Conservation (phyloP, 2,329 filamentous ascomycete species). For the Zymoseptoria pseudotritici region DNA sequence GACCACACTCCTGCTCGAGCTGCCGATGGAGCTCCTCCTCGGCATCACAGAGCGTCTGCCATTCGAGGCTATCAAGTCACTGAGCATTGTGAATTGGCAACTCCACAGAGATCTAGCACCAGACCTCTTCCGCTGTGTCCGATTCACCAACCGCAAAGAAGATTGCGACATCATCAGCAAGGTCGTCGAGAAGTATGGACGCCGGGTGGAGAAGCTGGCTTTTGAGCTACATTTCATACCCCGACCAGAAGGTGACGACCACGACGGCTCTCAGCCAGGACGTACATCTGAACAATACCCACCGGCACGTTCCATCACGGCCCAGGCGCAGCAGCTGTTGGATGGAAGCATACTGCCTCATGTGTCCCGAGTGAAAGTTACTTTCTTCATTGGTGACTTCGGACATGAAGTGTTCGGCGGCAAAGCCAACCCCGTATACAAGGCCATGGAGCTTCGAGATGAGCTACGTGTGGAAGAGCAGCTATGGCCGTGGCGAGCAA, state of each 20-base stretch:
- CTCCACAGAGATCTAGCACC: background rate
- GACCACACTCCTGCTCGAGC: too few relatives aligned
- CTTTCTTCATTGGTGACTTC: background rate
- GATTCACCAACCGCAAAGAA: background rate
- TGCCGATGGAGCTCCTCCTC: background rate
- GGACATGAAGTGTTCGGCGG: background rate
- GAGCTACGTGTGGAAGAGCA: background rate
- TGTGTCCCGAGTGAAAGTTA: background rate
- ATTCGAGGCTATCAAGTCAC: background rate
- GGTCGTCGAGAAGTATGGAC: background rate
- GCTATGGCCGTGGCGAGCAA: background rate
- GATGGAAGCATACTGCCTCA: background rate
- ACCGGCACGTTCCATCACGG: background rate
- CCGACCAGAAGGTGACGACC: too few relatives aligned
- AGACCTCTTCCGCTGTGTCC: background rate
- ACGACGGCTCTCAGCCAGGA: too few relatives aligned
- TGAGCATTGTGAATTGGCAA: background rate
- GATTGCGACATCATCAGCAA: background rate
- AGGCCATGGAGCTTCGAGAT: background rate
- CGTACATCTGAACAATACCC: too few relatives aligned
- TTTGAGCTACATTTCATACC: background rate
- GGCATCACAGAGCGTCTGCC: background rate
- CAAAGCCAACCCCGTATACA: background rate
- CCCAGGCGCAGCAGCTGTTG: background rate
- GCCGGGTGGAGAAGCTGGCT: background rate